phyloP scores from a whole-genome alignment of 1,284 basidiomycete genomes.

The Fomitopsis schrenkii region DNA sequence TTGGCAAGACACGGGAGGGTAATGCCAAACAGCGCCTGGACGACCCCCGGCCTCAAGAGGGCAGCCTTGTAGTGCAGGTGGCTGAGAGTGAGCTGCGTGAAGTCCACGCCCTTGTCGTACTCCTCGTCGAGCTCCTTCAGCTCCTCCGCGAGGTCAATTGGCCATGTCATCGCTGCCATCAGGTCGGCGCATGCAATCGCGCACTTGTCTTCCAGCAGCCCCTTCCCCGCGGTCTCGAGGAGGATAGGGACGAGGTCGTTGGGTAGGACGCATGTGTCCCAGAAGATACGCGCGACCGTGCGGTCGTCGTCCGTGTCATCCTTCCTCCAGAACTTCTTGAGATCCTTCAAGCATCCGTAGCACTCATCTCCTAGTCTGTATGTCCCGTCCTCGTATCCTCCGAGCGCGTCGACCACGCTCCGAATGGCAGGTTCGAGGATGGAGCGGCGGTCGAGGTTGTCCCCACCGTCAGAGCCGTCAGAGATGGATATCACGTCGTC shows the following conservation, averaged over 20 bases:
- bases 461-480: constrained; percentile 29
- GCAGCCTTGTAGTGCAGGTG: constrained; percentile 88
- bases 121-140: constrained; percentile 86
- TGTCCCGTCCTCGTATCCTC: constrained; percentile 60
- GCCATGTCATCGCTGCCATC: constrained; percentile 95
- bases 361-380: constrained; percentile 86
- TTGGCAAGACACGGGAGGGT: constrained; percentile 69
- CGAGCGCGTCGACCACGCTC: constrained; percentile 72
- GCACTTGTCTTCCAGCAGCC: constrained; percentile 77
- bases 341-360: constrained; percentile 82
- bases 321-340: constrained; percentile 92
- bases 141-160: constrained; percentile 90
- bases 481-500: constrained; percentile 35
- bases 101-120: constrained; percentile 75
- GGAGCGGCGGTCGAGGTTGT: constrained; percentile 37
- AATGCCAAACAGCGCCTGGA: constrained; percentile 68
- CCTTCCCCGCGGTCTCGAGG: constrained; percentile 72
- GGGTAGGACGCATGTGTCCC: constrained; percentile 74
- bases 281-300: constrained; percentile 89
- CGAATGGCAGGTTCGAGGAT: constrained; percentile 64
- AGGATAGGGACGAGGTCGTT: constrained; percentile 85
- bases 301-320: constrained; percentile 95
- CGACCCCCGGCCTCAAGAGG: constrained; percentile 59
- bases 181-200: constrained; percentile 86
- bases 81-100: constrained; percentile 74